Conservation (phyloP, 495 filamentous ascomycete genomes). For the Podospora pseudocomata region DNA sequence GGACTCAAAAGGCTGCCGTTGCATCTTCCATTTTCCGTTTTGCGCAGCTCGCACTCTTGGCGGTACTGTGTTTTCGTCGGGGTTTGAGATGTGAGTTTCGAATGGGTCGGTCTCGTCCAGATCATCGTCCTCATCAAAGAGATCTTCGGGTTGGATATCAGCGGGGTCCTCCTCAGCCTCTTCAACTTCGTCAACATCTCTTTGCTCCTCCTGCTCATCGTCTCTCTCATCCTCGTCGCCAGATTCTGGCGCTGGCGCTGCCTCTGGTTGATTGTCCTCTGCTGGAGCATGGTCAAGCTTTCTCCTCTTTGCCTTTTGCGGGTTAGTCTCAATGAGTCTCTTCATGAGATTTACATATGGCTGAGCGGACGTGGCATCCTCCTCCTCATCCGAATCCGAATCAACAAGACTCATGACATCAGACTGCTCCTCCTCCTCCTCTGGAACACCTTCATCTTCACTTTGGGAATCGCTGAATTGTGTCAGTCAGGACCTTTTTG, state of each 20-base stretch:
- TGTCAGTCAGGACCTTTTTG: neutral
- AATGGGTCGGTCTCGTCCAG: conserved; percentile 67
- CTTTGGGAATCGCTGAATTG: neutral
- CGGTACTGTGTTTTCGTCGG: conserved; percentile 54
- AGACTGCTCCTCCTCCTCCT: conserved; percentile 32
- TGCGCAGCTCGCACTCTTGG: conserved; percentile 51
- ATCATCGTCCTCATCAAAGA: conserved; percentile 48
- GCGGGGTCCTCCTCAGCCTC: conserved; percentile 45
- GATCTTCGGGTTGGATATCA: conserved; percentile 33
- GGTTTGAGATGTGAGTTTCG: conserved; percentile 68
- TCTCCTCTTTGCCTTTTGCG: conserved; percentile 61
- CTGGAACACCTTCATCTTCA: conserved; percentile 21
- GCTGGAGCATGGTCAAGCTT: conserved; percentile 52
- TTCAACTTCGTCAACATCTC: conserved; percentile 27
- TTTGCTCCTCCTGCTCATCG: conserved; percentile 21
- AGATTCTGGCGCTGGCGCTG: conserved; percentile 18
- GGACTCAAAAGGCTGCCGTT: conserved; percentile 42
- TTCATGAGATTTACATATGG: conserved; percentile 67
- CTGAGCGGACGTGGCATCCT: conserved; percentile 34
- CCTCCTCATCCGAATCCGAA: conserved; percentile 41
- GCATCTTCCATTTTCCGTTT: conserved; percentile 57
- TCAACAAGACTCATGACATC: conserved; percentile 52
- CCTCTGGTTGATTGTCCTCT: conserved; percentile 16
- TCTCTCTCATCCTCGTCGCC: conserved; percentile 16
- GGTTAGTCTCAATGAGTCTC: conserved; percentile 53